Evolutionary conservation across 78 protist genomes (phyloP), one percentile per base, ranked within the genome.

Genomic region (Bodo saltans): DNA sequence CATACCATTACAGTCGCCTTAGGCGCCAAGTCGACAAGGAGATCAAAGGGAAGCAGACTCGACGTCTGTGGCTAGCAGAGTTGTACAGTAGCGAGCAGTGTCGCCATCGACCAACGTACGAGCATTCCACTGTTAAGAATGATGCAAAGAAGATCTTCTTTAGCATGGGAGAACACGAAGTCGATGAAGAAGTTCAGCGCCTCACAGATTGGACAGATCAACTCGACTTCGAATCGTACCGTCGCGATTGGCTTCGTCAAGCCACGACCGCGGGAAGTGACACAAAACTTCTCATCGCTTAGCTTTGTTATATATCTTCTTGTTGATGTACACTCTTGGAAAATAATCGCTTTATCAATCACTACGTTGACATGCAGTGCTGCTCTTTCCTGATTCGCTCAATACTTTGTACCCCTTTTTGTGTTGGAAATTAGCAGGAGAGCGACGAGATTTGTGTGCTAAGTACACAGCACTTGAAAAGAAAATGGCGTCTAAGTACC

Each of bases 261-360:
- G 84, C 84, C 29, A 80, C 84, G 60, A 80, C 74, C 42, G 25
- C 26, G 40, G 76, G 76, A 72, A 68, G 70, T 29, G 70, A 68
- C 29, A 42, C n/a, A n/a, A n/a, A n/a, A 17, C 11, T 42, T 4
- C 40, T 74, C n/a, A 32, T 79, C n/a, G n/a, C n/a, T n/a, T n/a
- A n/a, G n/a, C n/a, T n/a, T n/a, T n/a, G n/a, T n/a, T n/a, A n/a
- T n/a, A n/a, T n/a, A n/a, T n/a, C n/a, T n/a, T n/a, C n/a, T n/a
- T n/a, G n/a, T n/a, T n/a, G n/a, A n/a, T n/a, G n/a, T n/a, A n/a
- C n/a, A n/a, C n/a, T n/a, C n/a, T n/a, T n/a, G n/a, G n/a, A n/a
- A n/a, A n/a, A n/a, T n/a, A n/a, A n/a, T n/a, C n/a, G n/a, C n/a
- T n/a, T n/a, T n/a, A n/a, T n/a, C n/a, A n/a, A n/a, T n/a, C n/a